Evolutionary conservation across 163 green algal genomes (phyloP), one percentile per base, ranked within the genome.

Genomic region (Scenedesmus sp.): DNA sequence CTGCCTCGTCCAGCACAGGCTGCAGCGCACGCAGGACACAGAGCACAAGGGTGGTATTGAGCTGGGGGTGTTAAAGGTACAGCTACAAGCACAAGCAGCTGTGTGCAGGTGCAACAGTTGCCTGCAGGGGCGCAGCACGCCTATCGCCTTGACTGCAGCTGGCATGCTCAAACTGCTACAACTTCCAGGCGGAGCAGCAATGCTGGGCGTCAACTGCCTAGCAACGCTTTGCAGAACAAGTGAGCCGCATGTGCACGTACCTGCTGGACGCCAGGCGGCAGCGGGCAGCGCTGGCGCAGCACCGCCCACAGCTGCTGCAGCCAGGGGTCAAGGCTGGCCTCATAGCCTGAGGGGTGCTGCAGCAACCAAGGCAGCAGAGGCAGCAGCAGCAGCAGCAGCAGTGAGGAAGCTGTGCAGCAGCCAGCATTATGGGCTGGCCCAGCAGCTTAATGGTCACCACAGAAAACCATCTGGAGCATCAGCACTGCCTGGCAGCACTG

Each of bases 261-360:
- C 93, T 96, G 91, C 23, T 87, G 13, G 0, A 95, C 55, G 0
- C 94, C 95, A 9, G 86, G 64, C 2, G 94, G 94, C 77, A 95
- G 82, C 10, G 93, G 93, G n/a, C 26, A 64, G 8, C 54, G 66
- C n/a, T 70, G 60, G 9, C 92, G 13, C 76, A 94, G 85, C 12
- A 91, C 90, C 1, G 62, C 8, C 97, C 98, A 99, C 82, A 99
- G 93, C 15, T 87, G 56, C 4, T 87, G 23, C 77, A 99, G 93
- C 98, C 98, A 99, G 15, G 96, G 93, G 92, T 99, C 97, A 64
- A 99, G 94, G 0, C 94, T 96, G 3, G 95, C 96, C 83, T 99
- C 98, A 94, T 98, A 98, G 5, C 98, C 98, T 84, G 89, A 89
- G 1, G 89, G 88, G 79, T 92, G 76, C 88, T 92, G 79, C 76